Evolutionary conservation across 2,329 filamentous ascomycete genomes (phyloP).

Genomic region (Chrysoporthe cubensis): DNA sequence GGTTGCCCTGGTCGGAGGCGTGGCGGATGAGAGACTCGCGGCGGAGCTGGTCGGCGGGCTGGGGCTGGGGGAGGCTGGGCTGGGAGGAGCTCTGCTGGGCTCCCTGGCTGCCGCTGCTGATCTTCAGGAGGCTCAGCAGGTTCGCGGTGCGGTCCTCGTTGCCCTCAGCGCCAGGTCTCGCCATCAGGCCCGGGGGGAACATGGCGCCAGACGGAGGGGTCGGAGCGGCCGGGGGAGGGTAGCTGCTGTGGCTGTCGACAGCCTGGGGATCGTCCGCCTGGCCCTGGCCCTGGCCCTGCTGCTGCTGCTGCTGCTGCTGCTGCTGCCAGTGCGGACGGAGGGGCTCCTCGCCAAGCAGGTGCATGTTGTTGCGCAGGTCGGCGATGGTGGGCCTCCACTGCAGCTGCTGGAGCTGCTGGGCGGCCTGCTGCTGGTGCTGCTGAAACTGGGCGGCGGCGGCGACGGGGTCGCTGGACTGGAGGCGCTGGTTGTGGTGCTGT

Average conservation of each 20-base stretch:
- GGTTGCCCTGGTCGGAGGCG: conserved; percentile 35
- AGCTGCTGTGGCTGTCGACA: conserved; percentile 20
- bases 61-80: conserved; percentile 29
- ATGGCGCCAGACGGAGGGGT: conserved; percentile 48
- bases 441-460: conserved; percentile 33
- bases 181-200: conserved; percentile 43
- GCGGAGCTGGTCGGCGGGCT: conserved; percentile 33
- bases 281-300: neutral
- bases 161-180: conserved; percentile 36
- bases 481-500: conserved; percentile 36
- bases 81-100: conserved; percentile 30
- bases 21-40: conserved; percentile 36
- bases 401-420: conserved; percentile 28
- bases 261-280: conserved; percentile 31
- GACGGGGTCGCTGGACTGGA: conserved; percentile 18
- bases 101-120: conserved; percentile 48
- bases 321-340: conserved; percentile 34
- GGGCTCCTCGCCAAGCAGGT: conserved; percentile 30
- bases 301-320: conserved; percentile 29
- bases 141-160: conserved; percentile 55
- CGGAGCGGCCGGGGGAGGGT: conserved; percentile 47
- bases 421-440: conserved; percentile 21
- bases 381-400: conserved; percentile 28
- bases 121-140: conserved; percentile 65
- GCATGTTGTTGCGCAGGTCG: conserved; percentile 32